Base-by-base conservation (phyloP, 352 stramenopile species). In the Elongisporangium senticosum region DNA sequence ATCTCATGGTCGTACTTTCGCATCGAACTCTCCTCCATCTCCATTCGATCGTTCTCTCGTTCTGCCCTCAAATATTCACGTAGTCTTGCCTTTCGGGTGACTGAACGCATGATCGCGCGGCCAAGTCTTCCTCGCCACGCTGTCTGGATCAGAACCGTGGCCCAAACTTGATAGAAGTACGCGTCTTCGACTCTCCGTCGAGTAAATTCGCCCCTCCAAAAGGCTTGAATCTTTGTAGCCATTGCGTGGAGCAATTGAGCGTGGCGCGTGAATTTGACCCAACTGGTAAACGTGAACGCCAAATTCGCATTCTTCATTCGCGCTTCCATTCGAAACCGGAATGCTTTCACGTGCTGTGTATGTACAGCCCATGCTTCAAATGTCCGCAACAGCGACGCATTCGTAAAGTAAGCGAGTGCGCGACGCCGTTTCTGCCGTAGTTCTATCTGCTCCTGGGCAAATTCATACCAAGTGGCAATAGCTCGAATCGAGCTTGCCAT, bases 1-100 rank as follows among this genome's bases (percentile, higher is more conserved):
- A 94, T 50, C 15, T 86, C 71, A 23, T 60, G 71, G n/a, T 86
- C 68, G 48, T 82, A 83, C 53, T 72, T 63, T 8, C 63, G 66
- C 59, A 60, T 85, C 1, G 47, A 53, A 0, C 49, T 39, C 37
- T 90, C 78, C 33, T 92, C 79, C 4, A 28, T 55, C 11, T 72
- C 69, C 63, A 92, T 77, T 1, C 59, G 65, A 23, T 94, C 78
- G n/a, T 67, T 62, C 40, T 90, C 82, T 24, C 71, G 68, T 56
- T 94, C 84, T 7, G 77, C 76, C 0, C 77, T 75, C 8, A 91
- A 26, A 59, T 90, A 94, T 51, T 90, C 84, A 2, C 77, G 72
- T 5, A 94, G 67, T 17, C 80, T 69, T 0, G 69, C 66, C 60
- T 89, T 87, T 7, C 82, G 71, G 15, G 67, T 74, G 0, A 74